phyloP scores from a whole-genome alignment of 164 flowering plant species.

The Chimonanthus salicifolius region DNA sequence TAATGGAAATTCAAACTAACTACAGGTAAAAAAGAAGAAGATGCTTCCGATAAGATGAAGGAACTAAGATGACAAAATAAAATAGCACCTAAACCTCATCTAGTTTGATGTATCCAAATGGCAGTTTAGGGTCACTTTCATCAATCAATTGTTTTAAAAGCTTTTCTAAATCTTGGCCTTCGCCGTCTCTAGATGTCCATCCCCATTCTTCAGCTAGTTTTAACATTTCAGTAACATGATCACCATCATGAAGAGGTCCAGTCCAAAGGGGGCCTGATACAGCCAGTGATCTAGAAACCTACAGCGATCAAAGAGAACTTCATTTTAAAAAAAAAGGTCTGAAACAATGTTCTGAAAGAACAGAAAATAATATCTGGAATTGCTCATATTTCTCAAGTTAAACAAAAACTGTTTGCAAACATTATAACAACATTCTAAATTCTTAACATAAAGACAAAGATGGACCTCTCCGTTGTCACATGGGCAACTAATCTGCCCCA shows the following conservation, averaged over 20 bases:
- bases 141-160: constrained; percentile 61
- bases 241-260: constrained; percentile 75
- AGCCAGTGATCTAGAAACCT: constrained; percentile 52
- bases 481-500: constrained; percentile 62
- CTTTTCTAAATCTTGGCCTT: constrained; percentile 45
- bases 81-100: constrained; percentile 57
- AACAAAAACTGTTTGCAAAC: background rate
- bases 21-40: background rate
- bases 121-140: constrained; percentile 73
- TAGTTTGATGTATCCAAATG: constrained; percentile 72
- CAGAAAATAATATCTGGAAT: no score
- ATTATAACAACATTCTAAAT: no score
- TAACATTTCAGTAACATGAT: constrained; percentile 52
- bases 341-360: no score
- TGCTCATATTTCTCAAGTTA: no score
- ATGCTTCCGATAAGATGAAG: background rate
- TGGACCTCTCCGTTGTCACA: constrained; percentile 49
- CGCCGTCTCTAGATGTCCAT: constrained; percentile 38
- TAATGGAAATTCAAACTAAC: background rate
- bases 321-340: background rate
- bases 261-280: constrained; percentile 97
- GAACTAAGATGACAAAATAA: background rate
- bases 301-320: constrained; percentile 11
- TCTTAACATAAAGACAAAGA: background rate
- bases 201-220: constrained; percentile 60